Evolutionary conservation across 805 yeast species (phyloP).

Genomic region (Scheffersomyces ergatensis): DNA sequence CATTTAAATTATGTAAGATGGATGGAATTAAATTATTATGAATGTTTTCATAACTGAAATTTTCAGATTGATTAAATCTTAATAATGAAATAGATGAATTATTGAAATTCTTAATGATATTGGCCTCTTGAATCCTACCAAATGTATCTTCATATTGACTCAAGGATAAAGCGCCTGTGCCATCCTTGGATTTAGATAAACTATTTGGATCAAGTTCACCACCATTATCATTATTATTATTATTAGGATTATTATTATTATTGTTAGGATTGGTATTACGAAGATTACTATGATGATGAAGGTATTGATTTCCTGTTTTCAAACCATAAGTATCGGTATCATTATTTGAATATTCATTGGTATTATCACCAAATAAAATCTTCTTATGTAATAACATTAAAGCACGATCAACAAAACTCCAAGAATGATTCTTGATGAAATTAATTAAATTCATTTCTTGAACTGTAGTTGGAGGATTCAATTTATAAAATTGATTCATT

Average conservation of each 20-base stretch:
- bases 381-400: conserved; percentile 42
- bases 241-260: too few relatives aligned
- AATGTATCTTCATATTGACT: conserved; percentile 40
- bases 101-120: conserved; percentile 36
- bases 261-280: not conserved
- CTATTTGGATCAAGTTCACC: not conserved
- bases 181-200: conserved; percentile 3
- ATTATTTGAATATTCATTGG: conserved; percentile 3
- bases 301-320: not conserved
- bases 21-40: conserved; percentile 55
- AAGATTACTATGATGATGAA: not conserved
- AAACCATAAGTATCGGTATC: conserved; percentile 5
- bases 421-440: conserved; percentile 46
- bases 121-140: conserved; percentile 35
- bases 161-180: conserved; percentile 28
- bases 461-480: conserved; percentile 34
- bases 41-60: conserved; percentile 51
- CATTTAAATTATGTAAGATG: conserved; percentile 53
- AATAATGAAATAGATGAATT: conserved; percentile 35
- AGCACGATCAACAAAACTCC: conserved; percentile 58
- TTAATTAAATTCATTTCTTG: conserved; percentile 44
- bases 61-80: conserved; percentile 30
- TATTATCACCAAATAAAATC: conserved; percentile 32
- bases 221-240: too few relatives aligned
- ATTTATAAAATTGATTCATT: conserved; percentile 30